Conservation (phyloP, 176 grass and related monocot species). For the Melocanna baccifera region DNA sequence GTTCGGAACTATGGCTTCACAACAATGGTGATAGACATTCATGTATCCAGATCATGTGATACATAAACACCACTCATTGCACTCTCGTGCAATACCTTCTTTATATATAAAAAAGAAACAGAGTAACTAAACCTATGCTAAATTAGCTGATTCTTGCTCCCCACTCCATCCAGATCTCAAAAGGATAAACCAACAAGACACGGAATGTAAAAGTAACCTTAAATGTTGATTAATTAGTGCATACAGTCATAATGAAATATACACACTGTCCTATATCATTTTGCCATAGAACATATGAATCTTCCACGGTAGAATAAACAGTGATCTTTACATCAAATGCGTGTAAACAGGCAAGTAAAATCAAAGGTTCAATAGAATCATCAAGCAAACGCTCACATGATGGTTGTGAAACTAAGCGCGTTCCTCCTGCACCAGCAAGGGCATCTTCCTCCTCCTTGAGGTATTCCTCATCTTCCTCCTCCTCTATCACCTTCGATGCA, state of each 20-base stretch:
- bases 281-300: constrained; percentile 1
- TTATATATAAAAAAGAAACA: not conserved
- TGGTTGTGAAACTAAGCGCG: constrained; percentile 69
- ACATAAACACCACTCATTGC: not conserved
- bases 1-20: not conserved
- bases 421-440: constrained; percentile 69
- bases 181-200: not conserved
- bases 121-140: not conserved
- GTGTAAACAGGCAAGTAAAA: constrained; percentile 12
- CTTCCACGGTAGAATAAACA: not conserved
- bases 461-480: constrained; percentile 95
- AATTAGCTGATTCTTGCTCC: not conserved
- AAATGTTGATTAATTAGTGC: constrained; percentile 10
- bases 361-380: constrained; percentile 17
- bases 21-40: not conserved
- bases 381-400: constrained; percentile 61
- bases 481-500: constrained; percentile 82
- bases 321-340: not conserved
- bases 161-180: not conserved
- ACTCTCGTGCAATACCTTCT: not conserved
- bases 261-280: not conserved
- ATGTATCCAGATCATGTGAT: not conserved
- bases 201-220: not conserved
- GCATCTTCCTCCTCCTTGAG: constrained; percentile 91
- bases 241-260: not conserved